These are phyloP conservation scores for Escallonia herrerae DNA, from an alignment of 129 eudicot species.

Conservation along the genomic window DNA sequence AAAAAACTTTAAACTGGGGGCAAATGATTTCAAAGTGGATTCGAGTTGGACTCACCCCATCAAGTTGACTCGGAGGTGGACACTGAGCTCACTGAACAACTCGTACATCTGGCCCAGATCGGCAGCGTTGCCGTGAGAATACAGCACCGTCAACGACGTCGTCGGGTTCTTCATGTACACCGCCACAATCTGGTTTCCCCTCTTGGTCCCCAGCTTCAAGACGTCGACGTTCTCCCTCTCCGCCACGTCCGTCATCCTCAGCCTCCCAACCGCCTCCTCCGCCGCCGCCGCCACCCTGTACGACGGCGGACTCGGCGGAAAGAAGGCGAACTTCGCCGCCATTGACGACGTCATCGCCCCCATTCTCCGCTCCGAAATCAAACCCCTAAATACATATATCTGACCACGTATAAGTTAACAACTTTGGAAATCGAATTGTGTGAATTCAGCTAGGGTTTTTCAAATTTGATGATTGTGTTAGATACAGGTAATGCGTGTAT, in stretches of 20 bases:
- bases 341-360: slow-evolving; percentile 91
- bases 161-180: slow-evolving; percentile 66
- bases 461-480: no score
- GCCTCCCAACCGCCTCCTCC: slow-evolving; percentile 45
- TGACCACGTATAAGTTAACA: background rate
- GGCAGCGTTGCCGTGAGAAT: slow-evolving; percentile 97
- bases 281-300: slow-evolving; percentile 40
- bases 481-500: background rate
- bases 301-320: slow-evolving; percentile 94
- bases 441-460: no score
- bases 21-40: background rate
- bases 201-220: slow-evolving; percentile 69
- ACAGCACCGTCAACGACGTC: slow-evolving; percentile 72
- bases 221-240: slow-evolving; percentile 83
- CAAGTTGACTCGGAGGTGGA: slow-evolving; percentile 77
- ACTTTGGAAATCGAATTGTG: no score
- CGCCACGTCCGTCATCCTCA: slow-evolving; percentile 67
- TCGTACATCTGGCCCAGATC: slow-evolving; percentile 98
- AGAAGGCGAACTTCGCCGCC: slow-evolving; percentile 95
- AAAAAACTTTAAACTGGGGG: background rate
- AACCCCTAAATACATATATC: background rate
- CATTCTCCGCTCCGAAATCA: slow-evolving; percentile 28
- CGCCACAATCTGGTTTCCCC: slow-evolving; percentile 68
- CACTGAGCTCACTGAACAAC: slow-evolving; percentile 69
- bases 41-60: slow-evolving; percentile 51